These are phyloP conservation scores for Houttuynia cordata DNA, from an alignment of 164 flowering plant species.

Conservation along the genomic window DNA sequence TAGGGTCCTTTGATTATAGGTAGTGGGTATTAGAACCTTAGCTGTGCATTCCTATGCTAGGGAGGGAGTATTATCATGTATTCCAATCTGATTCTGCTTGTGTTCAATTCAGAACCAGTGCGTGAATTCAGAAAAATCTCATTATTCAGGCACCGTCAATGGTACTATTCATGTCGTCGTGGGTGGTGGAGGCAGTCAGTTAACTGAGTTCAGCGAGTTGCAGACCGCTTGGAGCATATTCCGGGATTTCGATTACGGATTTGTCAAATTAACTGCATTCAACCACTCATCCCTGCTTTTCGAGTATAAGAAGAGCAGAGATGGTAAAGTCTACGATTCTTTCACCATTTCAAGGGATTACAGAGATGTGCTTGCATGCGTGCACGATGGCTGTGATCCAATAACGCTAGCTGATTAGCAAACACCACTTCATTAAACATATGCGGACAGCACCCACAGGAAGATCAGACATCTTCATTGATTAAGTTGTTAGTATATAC, in stretches of 20 bases:
- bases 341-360: slow-evolving; percentile 77
- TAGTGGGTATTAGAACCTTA: no score
- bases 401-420: background rate
- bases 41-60: no score
- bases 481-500: no score
- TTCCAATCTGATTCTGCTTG: no score
- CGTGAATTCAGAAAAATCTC: background rate
- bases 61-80: no score
- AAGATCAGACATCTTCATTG: no score
- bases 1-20: no score
- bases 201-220: slow-evolving; percentile 28
- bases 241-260: slow-evolving; percentile 63
- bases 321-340: slow-evolving; percentile 72
- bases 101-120: background rate
- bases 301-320: slow-evolving; percentile 67
- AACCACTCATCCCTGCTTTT: slow-evolving; percentile 1
- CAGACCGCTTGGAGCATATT: slow-evolving; percentile 55
- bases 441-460: no score
- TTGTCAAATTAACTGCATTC: slow-evolving; percentile 76
- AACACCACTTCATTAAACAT: background rate
- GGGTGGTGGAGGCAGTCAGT: slow-evolving; percentile 69
- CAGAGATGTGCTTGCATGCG: slow-evolving; percentile 35
- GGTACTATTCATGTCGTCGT: slow-evolving; percentile 82
- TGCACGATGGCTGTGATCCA: background rate
- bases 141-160: background rate